Evolutionary conservation across 768 basidiomycete species (phyloP).

Genomic region (Suillus bovinus): DNA sequence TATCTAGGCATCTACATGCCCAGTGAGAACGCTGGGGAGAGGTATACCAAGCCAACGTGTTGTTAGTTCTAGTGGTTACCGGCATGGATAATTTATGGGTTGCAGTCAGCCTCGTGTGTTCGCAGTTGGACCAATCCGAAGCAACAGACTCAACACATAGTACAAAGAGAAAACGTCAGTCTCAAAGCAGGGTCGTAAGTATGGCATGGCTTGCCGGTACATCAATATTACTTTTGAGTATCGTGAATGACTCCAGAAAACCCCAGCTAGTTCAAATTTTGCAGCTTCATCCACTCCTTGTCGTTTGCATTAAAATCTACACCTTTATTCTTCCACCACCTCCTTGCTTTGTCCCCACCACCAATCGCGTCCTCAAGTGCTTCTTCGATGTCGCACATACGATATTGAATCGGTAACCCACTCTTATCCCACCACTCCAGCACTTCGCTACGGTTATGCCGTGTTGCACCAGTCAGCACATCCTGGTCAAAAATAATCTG

Average conservation of each 20-base stretch:
- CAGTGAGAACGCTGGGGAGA: constrained; percentile 14
- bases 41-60: neutral
- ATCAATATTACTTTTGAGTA: neutral
- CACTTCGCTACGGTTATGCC: constrained; percentile 78
- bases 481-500: constrained; percentile 82
- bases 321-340: constrained; percentile 82
- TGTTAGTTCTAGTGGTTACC: neutral
- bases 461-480: constrained; percentile 75
- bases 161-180: neutral
- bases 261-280: constrained; percentile 59
- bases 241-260: constrained; percentile 1
- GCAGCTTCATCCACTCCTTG: constrained; percentile 87
- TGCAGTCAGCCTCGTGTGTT: neutral
- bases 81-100: neutral
- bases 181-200: neutral
- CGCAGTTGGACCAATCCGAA: neutral
- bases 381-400: constrained; percentile 91
- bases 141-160: neutral
- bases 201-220: neutral
- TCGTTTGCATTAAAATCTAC: constrained; percentile 83
- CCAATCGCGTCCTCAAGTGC: constrained; percentile 86
- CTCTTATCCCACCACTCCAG: constrained; percentile 88
- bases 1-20: constrained; percentile 33
- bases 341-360: constrained; percentile 70
- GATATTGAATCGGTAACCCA: constrained; percentile 78